Evolutionary conservation across 805 yeast species (phyloP).

Genomic region (Wickerhamiella qilinensis): DNA sequence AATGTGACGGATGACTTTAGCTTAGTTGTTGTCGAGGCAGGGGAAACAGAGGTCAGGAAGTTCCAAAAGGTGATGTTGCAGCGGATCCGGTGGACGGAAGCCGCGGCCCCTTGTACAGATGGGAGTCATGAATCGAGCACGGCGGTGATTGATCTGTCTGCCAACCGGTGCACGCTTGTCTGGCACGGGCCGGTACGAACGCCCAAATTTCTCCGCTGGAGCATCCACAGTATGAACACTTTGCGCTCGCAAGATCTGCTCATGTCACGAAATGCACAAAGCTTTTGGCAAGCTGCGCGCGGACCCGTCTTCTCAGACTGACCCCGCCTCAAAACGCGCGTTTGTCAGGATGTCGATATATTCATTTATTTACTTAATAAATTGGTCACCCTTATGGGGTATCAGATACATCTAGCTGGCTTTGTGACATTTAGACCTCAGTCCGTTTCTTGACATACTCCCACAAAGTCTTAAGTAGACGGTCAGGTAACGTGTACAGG

Average conservation of each 20-base stretch:
- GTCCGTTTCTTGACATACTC: constrained; percentile 72
- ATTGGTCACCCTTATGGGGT: too few species aligned
- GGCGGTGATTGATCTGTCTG: background rate
- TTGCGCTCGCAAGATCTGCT: background rate
- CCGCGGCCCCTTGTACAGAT: background rate
- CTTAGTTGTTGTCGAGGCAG: constrained; percentile 63
- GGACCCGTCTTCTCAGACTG: too few species aligned
- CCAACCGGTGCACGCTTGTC: background rate
- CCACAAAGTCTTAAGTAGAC: constrained; percentile 80
- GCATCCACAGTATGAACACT: background rate
- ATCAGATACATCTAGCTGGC: too few species aligned
- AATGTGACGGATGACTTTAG: constrained; percentile 24
- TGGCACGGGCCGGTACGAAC: constrained; percentile 2
- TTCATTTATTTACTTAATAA: too few species aligned
- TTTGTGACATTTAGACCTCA: constrained; percentile 8
- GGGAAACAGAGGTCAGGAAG: constrained; percentile 40
- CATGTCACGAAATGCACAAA: background rate
- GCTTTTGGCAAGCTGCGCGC: background rate
- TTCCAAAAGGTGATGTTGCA: constrained; percentile 39
- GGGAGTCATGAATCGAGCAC: too few species aligned
- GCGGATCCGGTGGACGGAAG: background rate
- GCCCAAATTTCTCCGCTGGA: constrained; percentile 1
- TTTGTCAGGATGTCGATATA: too few species aligned
- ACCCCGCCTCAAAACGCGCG: too few species aligned
- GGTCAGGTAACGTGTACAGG: constrained; percentile 81